Conservation (phyloP, 2,329 filamentous ascomycete genomes). For the Colletotrichum echinochloae region DNA sequence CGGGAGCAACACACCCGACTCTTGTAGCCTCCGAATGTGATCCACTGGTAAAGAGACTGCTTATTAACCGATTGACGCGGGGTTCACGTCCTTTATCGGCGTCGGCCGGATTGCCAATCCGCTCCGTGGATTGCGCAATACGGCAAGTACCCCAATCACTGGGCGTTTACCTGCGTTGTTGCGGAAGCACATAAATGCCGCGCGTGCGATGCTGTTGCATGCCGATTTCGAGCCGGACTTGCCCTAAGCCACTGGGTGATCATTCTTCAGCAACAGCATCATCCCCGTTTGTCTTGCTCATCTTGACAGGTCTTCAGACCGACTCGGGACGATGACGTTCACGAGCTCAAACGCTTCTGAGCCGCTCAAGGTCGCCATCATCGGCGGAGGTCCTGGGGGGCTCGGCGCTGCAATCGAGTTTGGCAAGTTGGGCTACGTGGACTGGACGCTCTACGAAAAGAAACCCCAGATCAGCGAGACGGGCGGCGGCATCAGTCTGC, state of each 20-base stretch:
- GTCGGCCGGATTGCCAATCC: conserved; percentile 32
- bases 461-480: conserved; percentile 52
- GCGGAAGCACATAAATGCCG: conserved; percentile 27
- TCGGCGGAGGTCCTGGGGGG: conserved; percentile 45
- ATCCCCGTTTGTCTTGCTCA: background rate
- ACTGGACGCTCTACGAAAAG: conserved; percentile 52
- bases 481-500: conserved; percentile 52
- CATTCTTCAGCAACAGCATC: background rate
- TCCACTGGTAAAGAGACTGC: background rate
- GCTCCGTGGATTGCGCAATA: conserved; percentile 31
- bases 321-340: background rate
- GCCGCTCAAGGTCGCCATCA: conserved; percentile 44
- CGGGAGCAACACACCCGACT: background rate
- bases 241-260: background rate
- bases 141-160: conserved; percentile 15
- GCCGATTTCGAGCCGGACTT: no score
- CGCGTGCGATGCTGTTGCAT: background rate
- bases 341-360: background rate
- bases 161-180: background rate
- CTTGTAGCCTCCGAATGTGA: background rate
- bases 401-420: conserved; percentile 50
- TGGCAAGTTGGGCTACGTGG: conserved; percentile 46
- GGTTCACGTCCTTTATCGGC: conserved; percentile 26
- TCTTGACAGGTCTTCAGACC: background rate
- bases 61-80: conserved; percentile 1